phyloP scores from a whole-genome alignment of 352 stramenopile species.

The Globisporangium cystogenes region DNA sequence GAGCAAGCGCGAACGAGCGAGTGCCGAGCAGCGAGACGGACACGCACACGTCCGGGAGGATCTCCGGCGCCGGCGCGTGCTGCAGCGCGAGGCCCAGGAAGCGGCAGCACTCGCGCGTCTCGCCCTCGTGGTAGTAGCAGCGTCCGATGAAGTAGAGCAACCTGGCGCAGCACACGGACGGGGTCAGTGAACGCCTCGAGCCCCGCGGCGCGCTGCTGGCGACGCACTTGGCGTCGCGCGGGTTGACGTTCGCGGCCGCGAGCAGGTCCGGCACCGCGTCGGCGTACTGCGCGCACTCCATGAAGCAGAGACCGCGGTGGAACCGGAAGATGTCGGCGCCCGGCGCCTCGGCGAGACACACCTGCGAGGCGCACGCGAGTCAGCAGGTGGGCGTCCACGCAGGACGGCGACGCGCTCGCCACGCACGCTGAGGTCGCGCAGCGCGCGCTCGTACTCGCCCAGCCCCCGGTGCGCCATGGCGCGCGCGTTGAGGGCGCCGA shows the following conservation, averaged over 20 bases:
- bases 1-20: neutral
- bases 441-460: constrained; percentile 43
- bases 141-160: constrained; percentile 62
- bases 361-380: constrained; percentile 8
- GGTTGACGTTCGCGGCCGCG: constrained; percentile 26
- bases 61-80: constrained; percentile 15
- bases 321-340: constrained; percentile 61
- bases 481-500: constrained; percentile 38
- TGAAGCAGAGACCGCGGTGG: constrained; percentile 52
- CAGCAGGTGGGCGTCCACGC: too few relatives aligned
- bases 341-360: constrained; percentile 30
- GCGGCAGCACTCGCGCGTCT: constrained; percentile 35
- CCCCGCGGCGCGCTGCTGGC: too few relatives aligned
- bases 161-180: too few relatives aligned
- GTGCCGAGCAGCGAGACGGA: neutral
- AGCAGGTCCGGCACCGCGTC: constrained; percentile 52
- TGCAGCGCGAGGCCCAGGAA: constrained; percentile 41
- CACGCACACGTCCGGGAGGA: constrained; percentile 61
- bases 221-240: constrained; percentile 22
- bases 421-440: constrained; percentile 53
- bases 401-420: too few relatives aligned
- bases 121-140: constrained; percentile 50
- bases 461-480: constrained; percentile 55
- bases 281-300: constrained; percentile 43
- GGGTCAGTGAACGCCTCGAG: too few relatives aligned